These are phyloP conservation scores for Aspergillus oerlinghausenensis DNA, from an alignment of 2,329 filamentous ascomycete species.

Conservation along the genomic window DNA sequence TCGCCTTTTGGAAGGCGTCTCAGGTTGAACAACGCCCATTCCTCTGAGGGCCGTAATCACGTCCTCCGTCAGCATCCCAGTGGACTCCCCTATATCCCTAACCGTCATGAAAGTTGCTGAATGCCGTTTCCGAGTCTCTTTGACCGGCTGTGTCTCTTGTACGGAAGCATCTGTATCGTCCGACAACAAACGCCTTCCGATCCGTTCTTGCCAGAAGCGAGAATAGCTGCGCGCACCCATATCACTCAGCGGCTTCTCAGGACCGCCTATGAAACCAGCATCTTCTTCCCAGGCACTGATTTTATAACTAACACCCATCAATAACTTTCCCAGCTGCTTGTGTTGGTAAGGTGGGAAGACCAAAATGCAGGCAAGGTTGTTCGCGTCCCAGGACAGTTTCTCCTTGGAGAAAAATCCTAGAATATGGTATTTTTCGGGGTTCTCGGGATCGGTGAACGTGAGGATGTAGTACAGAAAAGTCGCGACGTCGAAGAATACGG, in stretches of 20 bases:
- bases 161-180: slow-evolving; percentile 25
- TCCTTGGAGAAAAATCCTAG: slow-evolving; percentile 99
- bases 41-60: slow-evolving; percentile 71
- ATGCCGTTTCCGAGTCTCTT: slow-evolving; percentile 41
- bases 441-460: slow-evolving; percentile 60
- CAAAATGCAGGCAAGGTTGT: slow-evolving; percentile 94
- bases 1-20: slow-evolving; percentile 51
- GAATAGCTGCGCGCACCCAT: slow-evolving; percentile 78
- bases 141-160: slow-evolving; percentile 27
- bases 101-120: slow-evolving; percentile 55
- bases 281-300: slow-evolving; percentile 70
- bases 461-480: slow-evolving; percentile 94
- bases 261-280: slow-evolving; percentile 71
- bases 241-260: slow-evolving; percentile 88
- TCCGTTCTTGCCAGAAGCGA: slow-evolving; percentile 80
- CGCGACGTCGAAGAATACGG: slow-evolving; percentile 93
- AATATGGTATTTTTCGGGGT: slow-evolving; percentile 52
- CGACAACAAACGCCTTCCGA: slow-evolving; percentile 64
- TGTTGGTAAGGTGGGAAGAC: slow-evolving; percentile 95
- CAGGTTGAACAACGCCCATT: slow-evolving; percentile 65
- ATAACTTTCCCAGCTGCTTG: slow-evolving; percentile 76
- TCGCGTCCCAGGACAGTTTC: slow-evolving; percentile 98
- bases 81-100: slow-evolving; percentile 67
- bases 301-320: slow-evolving; percentile 93
- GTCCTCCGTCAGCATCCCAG: slow-evolving; percentile 82